phyloP scores from a whole-genome alignment of 2,329 filamentous ascomycete species.

The Fusarium coffeatum region DNA sequence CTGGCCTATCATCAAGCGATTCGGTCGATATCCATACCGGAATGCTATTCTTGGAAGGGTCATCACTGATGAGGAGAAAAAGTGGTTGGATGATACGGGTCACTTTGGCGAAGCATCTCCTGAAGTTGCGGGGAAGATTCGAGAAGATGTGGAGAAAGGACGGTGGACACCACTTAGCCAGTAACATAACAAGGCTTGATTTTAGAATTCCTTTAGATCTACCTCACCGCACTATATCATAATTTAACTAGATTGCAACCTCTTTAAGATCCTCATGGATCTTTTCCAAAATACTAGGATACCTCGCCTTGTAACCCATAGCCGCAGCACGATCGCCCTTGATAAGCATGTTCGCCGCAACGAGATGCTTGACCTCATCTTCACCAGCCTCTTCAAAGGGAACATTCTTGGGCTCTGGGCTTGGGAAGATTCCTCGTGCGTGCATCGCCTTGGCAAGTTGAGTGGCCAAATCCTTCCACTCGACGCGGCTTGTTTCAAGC shows the following conservation, averaged over 20 bases:
- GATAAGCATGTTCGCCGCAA: constrained; percentile 17
- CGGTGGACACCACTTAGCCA: neutral
- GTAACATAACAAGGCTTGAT: rapidly evolving
- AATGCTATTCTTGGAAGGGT: neutral
- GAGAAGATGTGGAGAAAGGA: neutral
- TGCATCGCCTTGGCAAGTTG: constrained; percentile 9
- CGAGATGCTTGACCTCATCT: constrained; percentile 13
- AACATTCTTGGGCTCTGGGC: neutral
- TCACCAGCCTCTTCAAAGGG: constrained; percentile 8
- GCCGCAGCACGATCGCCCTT: constrained; percentile 16
- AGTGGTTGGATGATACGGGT: neutral
- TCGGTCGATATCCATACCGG: constrained; percentile 9
- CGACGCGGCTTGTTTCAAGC: constrained; percentile 3
- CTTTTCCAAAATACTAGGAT: constrained; percentile 1
- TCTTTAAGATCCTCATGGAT: constrained; percentile 16
- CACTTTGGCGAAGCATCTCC: constrained; percentile 3
- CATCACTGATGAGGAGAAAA: neutral
- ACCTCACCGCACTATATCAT: no score
- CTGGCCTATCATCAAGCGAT: constrained; percentile 15
- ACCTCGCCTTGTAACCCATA: neutral
- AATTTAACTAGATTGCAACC: neutral
- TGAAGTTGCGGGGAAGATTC: neutral
- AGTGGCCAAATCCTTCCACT: constrained; percentile 12
- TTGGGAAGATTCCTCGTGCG: neutral
- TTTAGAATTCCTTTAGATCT: no score